phyloP scores from a whole-genome alignment of 306 rosid genomes.

The Hippophae gyantsensis region DNA sequence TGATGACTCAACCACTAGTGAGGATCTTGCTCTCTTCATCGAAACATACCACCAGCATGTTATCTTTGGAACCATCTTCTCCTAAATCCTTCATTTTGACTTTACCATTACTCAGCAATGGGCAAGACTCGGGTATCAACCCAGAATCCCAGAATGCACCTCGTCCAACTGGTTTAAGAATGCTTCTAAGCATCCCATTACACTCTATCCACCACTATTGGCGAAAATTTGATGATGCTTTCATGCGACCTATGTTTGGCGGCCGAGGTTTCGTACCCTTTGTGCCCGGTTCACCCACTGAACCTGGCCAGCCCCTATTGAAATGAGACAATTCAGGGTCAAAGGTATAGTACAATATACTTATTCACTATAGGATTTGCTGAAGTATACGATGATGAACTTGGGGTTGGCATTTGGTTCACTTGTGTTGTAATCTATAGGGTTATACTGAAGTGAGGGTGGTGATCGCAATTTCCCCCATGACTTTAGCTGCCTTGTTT shows the following conservation, averaged over 20 bases:
- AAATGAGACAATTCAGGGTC: slow-evolving; percentile 7
- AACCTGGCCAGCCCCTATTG: slow-evolving; percentile 42
- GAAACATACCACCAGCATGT: slow-evolving; percentile 30
- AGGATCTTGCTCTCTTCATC: slow-evolving; percentile 69
- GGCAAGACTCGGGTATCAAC: slow-evolving; percentile 26
- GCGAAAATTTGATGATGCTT: slow-evolving; percentile 73
- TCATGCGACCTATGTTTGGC: slow-evolving; percentile 90
- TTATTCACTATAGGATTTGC: too few species aligned
- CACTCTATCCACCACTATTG: slow-evolving; percentile 75
- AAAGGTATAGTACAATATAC: too few species aligned
- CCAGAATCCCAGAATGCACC: slow-evolving; percentile 14
- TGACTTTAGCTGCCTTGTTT: too few species aligned
- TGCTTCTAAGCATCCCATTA: slow-evolving; percentile 51
- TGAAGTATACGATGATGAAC: too few species aligned
- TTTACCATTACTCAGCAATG: slow-evolving; percentile 52
- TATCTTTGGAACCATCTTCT: slow-evolving; percentile 48
- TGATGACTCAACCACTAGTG: slow-evolving; percentile 86
- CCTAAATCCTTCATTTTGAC: slow-evolving; percentile 45
- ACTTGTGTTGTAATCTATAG: too few species aligned
- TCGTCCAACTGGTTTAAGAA: slow-evolving; percentile 40
- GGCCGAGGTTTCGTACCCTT: slow-evolving; percentile 90
- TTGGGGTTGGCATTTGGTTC: too few species aligned
- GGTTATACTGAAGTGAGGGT: too few species aligned
- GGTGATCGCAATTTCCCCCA: too few species aligned
- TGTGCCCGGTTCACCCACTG: slow-evolving; percentile 75